These are phyloP conservation scores for Macrocystidia cucumis DNA, from an alignment of 1,284 basidiomycete species.

Conservation along the genomic window DNA sequence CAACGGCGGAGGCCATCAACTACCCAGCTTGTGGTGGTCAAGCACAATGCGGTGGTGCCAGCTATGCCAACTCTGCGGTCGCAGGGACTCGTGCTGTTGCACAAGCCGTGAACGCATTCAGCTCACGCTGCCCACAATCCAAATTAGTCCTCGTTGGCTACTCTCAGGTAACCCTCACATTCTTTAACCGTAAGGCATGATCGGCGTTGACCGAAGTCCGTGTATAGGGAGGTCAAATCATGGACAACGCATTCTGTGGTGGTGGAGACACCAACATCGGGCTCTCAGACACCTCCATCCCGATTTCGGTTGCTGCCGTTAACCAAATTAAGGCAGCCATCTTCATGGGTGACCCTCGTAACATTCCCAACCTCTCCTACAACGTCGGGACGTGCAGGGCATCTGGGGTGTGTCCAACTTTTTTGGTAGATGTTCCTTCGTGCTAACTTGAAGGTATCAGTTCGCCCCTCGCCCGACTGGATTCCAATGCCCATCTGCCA, in stretches of 20 bases:
- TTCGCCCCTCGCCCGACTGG: constrained; percentile 22
- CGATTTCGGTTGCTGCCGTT: constrained; percentile 17
- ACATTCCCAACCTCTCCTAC: constrained; percentile 20
- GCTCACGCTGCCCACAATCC: constrained; percentile 18
- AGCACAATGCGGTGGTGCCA: constrained; percentile 18
- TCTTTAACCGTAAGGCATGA: no score
- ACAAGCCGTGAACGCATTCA: constrained; percentile 19
- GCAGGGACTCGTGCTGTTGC: constrained; percentile 19
- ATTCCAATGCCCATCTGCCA: constrained; percentile 20
- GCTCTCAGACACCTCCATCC: constrained; percentile 17
- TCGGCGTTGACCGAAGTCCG: background rate
- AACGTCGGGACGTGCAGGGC: constrained; percentile 22
- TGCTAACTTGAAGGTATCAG: constrained; percentile 8
- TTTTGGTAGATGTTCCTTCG: background rate
- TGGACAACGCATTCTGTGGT: constrained; percentile 23
- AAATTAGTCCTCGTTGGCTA: constrained; percentile 22
- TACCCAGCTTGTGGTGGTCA: constrained; percentile 25
- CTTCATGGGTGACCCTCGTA: constrained; percentile 23
- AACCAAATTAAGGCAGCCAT: constrained; percentile 22
- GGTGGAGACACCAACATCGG: constrained; percentile 23
- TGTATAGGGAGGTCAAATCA: constrained; percentile 22
- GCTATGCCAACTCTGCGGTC: constrained; percentile 20
- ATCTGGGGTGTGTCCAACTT: constrained; percentile 15
- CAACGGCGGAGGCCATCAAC: constrained; percentile 21
- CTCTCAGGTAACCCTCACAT: constrained; percentile 16